Percentiles rank a stretch among this genome's conserved stretches.
These are phyloP conservation scores for Terana coerulea DNA, from an alignment of 768 basidiomycete genomes.

Conservation along the genomic window DNA sequence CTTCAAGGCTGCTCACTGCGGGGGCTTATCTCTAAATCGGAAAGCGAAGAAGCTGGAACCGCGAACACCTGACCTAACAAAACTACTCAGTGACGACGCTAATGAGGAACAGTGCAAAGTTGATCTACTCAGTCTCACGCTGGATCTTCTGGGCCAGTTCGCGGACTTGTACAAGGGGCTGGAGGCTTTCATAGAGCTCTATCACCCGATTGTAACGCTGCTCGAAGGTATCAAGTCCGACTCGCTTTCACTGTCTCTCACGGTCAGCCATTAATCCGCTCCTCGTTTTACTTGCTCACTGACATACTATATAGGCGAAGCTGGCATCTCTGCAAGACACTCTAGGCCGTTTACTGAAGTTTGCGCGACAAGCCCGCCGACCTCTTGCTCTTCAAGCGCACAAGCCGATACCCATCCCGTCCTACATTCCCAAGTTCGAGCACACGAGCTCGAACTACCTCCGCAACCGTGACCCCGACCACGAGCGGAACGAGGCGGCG, in stretches of 20 bases:
- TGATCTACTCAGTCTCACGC: slow-evolving; percentile 58
- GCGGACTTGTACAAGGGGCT: slow-evolving; percentile 75
- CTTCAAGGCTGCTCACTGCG: slow-evolving; percentile 48
- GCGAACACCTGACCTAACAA: slow-evolving; percentile 44
- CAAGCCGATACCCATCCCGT: slow-evolving; percentile 93
- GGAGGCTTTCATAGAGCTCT: slow-evolving; percentile 84
- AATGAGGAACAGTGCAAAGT: slow-evolving; percentile 63
- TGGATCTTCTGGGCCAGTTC: slow-evolving; percentile 63
- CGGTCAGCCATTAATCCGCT: slow-evolving; percentile 12
- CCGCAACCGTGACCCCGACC: slow-evolving; percentile 85
- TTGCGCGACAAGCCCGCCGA: slow-evolving; percentile 64
- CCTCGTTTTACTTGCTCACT: background rate
- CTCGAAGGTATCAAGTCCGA: slow-evolving; percentile 49
- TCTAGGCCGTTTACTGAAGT: slow-evolving; percentile 63
- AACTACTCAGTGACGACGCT: slow-evolving; percentile 33
- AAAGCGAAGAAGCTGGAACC: slow-evolving; percentile 37
- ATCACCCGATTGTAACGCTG: slow-evolving; percentile 58
- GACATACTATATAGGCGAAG: slow-evolving; percentile 38
- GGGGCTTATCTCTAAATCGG: slow-evolving; percentile 36
- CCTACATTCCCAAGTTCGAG: slow-evolving; percentile 94
- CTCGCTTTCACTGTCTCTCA: slow-evolving; percentile 43
- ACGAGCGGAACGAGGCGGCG: slow-evolving; percentile 79
- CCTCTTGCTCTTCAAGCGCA: slow-evolving; percentile 88
- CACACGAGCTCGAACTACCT: slow-evolving; percentile 66
- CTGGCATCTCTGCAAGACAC: slow-evolving; percentile 44